Percentiles rank a stretch among this genome's conserved stretches.
These are phyloP conservation scores for Tolypocladium inflatum DNA, from an alignment of 2,329 filamentous ascomycete species.

Conservation along the genomic window DNA sequence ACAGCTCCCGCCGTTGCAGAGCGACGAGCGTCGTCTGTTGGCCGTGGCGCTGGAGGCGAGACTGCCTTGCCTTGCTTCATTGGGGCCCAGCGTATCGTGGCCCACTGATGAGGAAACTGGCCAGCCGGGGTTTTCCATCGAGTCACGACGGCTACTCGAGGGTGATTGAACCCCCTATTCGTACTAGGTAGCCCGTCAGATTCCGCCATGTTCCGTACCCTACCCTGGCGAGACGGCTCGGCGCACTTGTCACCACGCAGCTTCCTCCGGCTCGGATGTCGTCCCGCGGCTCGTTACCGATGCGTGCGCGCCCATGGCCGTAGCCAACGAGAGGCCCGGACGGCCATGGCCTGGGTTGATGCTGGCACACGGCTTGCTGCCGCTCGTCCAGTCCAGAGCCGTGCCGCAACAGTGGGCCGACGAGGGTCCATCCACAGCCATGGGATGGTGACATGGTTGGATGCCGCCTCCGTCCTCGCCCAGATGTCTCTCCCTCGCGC, in stretches of 20 bases:
- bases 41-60: neutral
- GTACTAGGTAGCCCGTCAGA: neutral
- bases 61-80: neutral
- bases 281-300: neutral
- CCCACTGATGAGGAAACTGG: neutral
- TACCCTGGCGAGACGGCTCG: neutral
- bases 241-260: neutral
- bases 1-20: neutral
- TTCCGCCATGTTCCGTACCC: neutral
- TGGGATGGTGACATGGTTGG: neutral
- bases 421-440: neutral
- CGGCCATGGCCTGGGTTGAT: neutral
- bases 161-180: neutral
- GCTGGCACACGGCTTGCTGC: neutral
- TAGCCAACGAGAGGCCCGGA: neutral
- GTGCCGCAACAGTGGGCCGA: neutral
- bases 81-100: neutral
- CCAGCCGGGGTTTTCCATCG: neutral
- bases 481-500: neutral
- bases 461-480: neutral
- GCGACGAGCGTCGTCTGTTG: neutral
- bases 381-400: neutral
- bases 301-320: neutral
- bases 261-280: neutral
- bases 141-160: neutral